A percentile compares a stretch with the other conserved stretches of the same genome.
These are phyloP conservation scores for Wickerhamiella kurtzmanii DNA, from an alignment of 805 yeast species.

Conservation along the genomic window DNA sequence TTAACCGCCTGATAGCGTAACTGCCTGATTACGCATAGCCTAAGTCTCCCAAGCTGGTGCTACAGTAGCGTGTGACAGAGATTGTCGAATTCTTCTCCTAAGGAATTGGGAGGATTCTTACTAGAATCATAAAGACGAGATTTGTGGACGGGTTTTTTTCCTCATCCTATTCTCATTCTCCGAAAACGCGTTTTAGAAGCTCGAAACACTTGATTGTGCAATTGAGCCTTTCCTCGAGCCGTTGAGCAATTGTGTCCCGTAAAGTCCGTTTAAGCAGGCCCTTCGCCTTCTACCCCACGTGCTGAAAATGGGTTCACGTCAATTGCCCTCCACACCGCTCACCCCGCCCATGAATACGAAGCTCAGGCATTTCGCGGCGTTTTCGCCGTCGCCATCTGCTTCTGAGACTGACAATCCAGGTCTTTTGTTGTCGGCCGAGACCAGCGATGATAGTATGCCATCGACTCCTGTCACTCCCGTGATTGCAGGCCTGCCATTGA, in stretches of 20 bases:
- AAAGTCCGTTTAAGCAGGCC: too few species aligned
- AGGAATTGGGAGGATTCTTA: not conserved
- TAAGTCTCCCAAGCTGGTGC: too few species aligned
- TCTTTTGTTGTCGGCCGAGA: not conserved
- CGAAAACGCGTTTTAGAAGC: not conserved
- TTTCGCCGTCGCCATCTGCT: not conserved
- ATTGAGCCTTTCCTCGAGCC: too few species aligned
- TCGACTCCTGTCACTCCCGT: not conserved
- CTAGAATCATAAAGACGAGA: not conserved
- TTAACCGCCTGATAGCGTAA: too few species aligned
- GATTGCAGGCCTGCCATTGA: not conserved
- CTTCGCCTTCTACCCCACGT: too few species aligned
- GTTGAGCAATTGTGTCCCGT: too few species aligned
- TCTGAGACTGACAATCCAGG: not conserved
- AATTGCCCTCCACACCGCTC: not conserved
- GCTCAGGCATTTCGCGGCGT: not conserved
- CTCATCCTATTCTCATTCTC: not conserved
- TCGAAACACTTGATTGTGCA: too few species aligned
- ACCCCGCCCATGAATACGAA: not conserved
- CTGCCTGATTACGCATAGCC: not conserved
- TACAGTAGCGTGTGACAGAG: too few species aligned
- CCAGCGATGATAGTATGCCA: not conserved
- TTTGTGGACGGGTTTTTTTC: too few species aligned
- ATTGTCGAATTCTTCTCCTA: not conserved
- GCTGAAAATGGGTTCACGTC: not conserved